phyloP scores from a whole-genome alignment of 2,329 filamentous ascomycete species.

The Paecilomyces dactylethromorphus region DNA sequence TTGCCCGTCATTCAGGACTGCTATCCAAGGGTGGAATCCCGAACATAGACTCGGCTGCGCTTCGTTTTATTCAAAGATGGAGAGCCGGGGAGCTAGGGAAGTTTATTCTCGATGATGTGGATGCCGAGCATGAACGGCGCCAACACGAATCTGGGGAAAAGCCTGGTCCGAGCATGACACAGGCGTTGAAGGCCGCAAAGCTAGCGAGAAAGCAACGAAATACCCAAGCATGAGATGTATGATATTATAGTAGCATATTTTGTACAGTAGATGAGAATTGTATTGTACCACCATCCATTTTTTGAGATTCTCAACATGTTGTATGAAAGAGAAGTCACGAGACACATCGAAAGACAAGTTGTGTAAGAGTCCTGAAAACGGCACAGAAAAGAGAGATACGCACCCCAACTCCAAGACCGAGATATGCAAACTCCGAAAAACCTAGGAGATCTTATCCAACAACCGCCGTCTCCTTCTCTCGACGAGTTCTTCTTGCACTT shows the following conservation, averaged over 20 bases:
- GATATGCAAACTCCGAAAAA: neutral
- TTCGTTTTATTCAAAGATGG: slow-evolving; percentile 79
- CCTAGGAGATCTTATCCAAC: slow-evolving; percentile 65
- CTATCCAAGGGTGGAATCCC: slow-evolving; percentile 66
- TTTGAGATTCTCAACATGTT: neutral
- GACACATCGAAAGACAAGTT: neutral
- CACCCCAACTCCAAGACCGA: neutral
- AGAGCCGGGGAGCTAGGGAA: slow-evolving; percentile 66
- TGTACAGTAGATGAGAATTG: neutral
- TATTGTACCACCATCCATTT: slow-evolving; percentile 1
- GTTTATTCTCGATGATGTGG: slow-evolving; percentile 75
- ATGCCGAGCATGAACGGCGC: slow-evolving; percentile 59
- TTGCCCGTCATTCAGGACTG: slow-evolving; percentile 70
- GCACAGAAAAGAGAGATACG: slow-evolving; percentile 1
- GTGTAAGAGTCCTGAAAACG: neutral
- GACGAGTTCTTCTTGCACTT: slow-evolving; percentile 90
- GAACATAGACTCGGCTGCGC: slow-evolving; percentile 64
- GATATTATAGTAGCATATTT: neutral
- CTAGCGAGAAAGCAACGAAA: slow-evolving; percentile 18
- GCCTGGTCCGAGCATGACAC: slow-evolving; percentile 34
- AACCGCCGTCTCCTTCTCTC: slow-evolving; percentile 77
- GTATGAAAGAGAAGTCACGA: neutral
- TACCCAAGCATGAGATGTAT: neutral
- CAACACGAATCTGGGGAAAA: slow-evolving; percentile 16
- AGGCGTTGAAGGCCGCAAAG: slow-evolving; percentile 36